Conservation (phyloP, 371 early-diverging fungal species). For the Mucor piriformis region DNA sequence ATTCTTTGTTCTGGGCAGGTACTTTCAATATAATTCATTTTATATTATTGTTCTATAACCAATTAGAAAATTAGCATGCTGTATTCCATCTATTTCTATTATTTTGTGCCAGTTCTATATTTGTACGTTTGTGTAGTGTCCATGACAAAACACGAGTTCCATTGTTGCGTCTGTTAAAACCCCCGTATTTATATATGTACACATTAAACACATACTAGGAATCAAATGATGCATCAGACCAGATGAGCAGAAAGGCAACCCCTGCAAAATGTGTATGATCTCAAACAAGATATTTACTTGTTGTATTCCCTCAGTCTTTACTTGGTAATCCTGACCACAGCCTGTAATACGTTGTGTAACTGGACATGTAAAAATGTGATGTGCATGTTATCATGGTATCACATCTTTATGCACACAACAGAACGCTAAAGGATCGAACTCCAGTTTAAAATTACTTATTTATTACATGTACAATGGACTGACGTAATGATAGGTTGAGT, state of each 20-base stretch:
- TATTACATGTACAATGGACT: background rate
- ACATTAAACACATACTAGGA: background rate
- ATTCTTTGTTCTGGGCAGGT: too few species aligned
- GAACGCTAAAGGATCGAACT: background rate
- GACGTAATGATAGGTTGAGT: constrained; percentile 1
- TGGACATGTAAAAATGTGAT: background rate
- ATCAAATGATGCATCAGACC: background rate
- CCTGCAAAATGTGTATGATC: background rate
- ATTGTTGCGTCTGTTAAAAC: background rate
- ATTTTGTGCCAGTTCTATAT: too few species aligned
- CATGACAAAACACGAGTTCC: background rate
- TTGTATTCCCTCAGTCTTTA: background rate
- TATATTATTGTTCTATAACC: too few species aligned
- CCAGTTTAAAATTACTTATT: background rate
- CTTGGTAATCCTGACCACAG: background rate
- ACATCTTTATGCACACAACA: background rate
- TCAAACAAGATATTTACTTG: background rate
- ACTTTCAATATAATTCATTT: too few species aligned
- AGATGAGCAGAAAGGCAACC: background rate
- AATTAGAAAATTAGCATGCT: too few species aligned
- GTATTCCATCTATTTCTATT: too few species aligned
- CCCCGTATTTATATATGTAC: background rate
- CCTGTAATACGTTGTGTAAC: constrained; percentile 1
- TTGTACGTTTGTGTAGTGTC: too few species aligned
- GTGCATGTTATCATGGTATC: background rate